Conservation (phyloP, 163 green algal genomes). For the Chlorella variabilis region DNA sequence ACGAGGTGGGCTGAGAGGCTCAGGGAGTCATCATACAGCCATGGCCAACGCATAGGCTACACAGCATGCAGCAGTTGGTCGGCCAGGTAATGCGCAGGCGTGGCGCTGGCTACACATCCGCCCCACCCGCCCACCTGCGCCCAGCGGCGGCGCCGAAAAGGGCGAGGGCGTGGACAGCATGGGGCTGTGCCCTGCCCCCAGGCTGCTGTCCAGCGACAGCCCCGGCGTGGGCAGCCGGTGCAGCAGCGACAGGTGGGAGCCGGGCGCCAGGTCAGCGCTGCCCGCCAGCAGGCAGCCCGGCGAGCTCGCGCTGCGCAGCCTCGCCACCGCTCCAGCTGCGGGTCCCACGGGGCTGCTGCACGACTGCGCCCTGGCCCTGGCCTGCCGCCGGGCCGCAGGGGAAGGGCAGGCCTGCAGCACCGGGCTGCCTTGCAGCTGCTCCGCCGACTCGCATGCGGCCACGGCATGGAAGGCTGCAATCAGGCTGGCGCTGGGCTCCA, state of each 20-base stretch:
- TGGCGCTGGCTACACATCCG: too few relatives aligned
- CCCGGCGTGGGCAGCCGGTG: slow-evolving; percentile 1
- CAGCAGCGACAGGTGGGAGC: slow-evolving; percentile 5
- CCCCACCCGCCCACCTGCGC: background rate
- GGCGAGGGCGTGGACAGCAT: background rate
- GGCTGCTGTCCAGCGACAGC: background rate
- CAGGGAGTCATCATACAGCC: too few relatives aligned
- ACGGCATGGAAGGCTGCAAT: slow-evolving; percentile 23
- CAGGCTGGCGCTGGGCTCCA: background rate
- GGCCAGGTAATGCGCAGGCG: too few relatives aligned
- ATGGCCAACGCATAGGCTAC: too few relatives aligned
- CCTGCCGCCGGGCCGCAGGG: background rate
- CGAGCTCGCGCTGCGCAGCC: too few relatives aligned
- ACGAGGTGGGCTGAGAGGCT: too few relatives aligned
- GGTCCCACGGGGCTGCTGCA: too few relatives aligned
- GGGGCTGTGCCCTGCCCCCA: background rate
- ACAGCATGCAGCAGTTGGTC: too few relatives aligned
- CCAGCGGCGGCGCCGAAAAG: background rate
- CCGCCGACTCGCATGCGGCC: background rate
- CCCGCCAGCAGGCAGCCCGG: background rate
- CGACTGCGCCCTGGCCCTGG: background rate
- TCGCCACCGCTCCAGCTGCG: too few relatives aligned
- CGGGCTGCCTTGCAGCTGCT: slow-evolving; percentile 18
- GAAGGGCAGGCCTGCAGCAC: background rate
- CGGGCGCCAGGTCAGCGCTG: slow-evolving; percentile 2